phyloP scores from a whole-genome alignment of 2,329 filamentous ascomycete genomes.

The Alternaria viburni region DNA sequence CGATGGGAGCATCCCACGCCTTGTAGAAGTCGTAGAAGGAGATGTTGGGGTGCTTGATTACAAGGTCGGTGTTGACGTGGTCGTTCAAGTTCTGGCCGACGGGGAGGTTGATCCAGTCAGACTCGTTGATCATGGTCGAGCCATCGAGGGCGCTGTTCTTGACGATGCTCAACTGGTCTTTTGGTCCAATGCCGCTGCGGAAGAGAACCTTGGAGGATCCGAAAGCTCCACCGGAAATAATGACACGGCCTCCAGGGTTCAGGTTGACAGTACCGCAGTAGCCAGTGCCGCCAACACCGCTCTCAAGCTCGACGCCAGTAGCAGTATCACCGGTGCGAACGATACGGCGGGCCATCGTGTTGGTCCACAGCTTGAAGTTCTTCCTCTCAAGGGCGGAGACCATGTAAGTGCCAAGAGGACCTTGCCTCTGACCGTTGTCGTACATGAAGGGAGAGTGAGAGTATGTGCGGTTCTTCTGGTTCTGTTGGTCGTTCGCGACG shows the following conservation, averaged over 20 bases:
- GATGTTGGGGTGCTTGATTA: conserved; percentile 59
- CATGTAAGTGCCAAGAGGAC: conserved; percentile 75
- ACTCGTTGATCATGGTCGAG: conserved; percentile 50
- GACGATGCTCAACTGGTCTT: conserved; percentile 54
- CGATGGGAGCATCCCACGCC: conserved; percentile 59
- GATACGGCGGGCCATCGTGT: conserved; percentile 71
- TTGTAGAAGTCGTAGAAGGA: conserved; percentile 70
- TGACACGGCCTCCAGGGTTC: conserved; percentile 66
- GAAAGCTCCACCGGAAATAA: conserved; percentile 72
- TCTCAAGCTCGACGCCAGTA: conserved; percentile 73
- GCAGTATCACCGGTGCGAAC: conserved; percentile 66
- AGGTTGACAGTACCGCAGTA: conserved; percentile 66
- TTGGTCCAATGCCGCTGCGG: conserved; percentile 72
- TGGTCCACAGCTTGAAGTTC: conserved; percentile 72
- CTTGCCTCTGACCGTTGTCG: conserved; percentile 68
- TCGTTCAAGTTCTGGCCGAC: conserved; percentile 60
- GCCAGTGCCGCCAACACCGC: conserved; percentile 61
- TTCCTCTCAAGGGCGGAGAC: conserved; percentile 63
- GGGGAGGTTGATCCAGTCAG: conserved; percentile 59
- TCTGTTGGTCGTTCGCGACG: conserved; percentile 64
- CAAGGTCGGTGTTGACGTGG: conserved; percentile 64
- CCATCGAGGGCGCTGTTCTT: conserved; percentile 53
- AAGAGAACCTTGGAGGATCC: conserved; percentile 73
- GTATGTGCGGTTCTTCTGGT: conserved; percentile 70
- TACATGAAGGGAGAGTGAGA: conserved; percentile 73